These are phyloP conservation scores for Curvularia verruculosa DNA, from an alignment of 2,329 filamentous ascomycete species.

Conservation along the genomic window DNA sequence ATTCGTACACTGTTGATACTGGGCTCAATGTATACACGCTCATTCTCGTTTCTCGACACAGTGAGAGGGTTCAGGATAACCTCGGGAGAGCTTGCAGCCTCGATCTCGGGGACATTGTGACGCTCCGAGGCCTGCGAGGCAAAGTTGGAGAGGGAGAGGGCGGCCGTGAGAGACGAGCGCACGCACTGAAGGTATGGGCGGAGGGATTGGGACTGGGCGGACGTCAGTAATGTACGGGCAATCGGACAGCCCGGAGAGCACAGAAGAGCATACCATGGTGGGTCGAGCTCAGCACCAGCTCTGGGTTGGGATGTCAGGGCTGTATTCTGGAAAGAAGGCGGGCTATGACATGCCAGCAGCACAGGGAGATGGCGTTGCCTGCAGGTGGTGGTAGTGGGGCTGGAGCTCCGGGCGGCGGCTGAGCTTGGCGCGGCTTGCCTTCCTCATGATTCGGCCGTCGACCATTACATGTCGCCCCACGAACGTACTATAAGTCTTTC, in stretches of 20 bases:
- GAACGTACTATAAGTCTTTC: slow-evolving; percentile 26
- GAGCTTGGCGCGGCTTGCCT: slow-evolving; percentile 25
- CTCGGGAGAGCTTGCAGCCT: slow-evolving; percentile 91
- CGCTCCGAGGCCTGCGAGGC: slow-evolving; percentile 95
- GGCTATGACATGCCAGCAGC: slow-evolving; percentile 43
- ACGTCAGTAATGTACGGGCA: slow-evolving; percentile 31
- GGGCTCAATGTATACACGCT: slow-evolving; percentile 93
- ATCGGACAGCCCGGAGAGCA: not conserved
- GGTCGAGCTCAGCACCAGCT: slow-evolving; percentile 25
- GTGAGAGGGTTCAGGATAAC: slow-evolving; percentile 89
- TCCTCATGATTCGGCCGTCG: slow-evolving; percentile 38
- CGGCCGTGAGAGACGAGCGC: slow-evolving; percentile 89
- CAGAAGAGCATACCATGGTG: slow-evolving; percentile 37
- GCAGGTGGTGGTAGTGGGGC: slow-evolving; percentile 32
- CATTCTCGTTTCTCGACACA: slow-evolving; percentile 94
- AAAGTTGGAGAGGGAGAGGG: slow-evolving; percentile 94
- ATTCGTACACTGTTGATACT: slow-evolving; percentile 96
- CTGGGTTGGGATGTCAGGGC: slow-evolving; percentile 24
- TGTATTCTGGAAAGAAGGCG: slow-evolving; percentile 19
- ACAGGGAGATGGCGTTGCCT: slow-evolving; percentile 34
- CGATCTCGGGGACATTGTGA: slow-evolving; percentile 97
- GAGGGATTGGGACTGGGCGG: slow-evolving; percentile 83
- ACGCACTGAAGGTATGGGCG: slow-evolving; percentile 96
- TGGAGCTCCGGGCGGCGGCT: slow-evolving; percentile 32
- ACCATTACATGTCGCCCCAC: slow-evolving; percentile 40